Evolutionary conservation across 345 rosid species (phyloP).

Genomic region (Isatis tinctoria): DNA sequence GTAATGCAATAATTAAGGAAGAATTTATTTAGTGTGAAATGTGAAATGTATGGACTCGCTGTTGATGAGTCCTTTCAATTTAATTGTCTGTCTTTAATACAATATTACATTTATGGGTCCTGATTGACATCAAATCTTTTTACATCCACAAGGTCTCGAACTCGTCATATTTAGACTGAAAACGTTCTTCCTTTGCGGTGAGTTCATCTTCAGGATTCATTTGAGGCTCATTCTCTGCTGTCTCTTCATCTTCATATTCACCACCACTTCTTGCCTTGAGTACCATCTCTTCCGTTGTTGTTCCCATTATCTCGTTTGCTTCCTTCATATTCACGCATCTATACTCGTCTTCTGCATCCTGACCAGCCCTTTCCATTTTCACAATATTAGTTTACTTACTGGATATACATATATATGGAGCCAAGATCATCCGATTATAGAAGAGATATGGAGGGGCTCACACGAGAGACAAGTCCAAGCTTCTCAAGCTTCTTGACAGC

Average conservation of each 20-base stretch:
- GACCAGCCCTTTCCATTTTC: constrained; percentile 22
- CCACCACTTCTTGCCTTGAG: constrained; percentile 47
- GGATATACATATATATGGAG: neutral
- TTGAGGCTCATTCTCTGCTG: neutral
- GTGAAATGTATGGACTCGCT: neutral
- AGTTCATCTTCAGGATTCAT: constrained; percentile 19
- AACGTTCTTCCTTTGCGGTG: constrained; percentile 16
- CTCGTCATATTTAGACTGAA: neutral
- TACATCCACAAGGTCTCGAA: constrained; percentile 27
- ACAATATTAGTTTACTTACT: neutral
- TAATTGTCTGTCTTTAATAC: neutral
- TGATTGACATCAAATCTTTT: neutral
- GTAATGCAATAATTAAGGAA: neutral
- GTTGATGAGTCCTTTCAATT: neutral
- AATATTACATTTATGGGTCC: neutral
- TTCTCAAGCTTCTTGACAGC: constrained; percentile 64
- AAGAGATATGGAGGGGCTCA: constrained; percentile 22
- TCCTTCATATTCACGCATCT: constrained; percentile 41
- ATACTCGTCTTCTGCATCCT: constrained; percentile 52
- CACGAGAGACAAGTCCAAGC: constrained; percentile 56
- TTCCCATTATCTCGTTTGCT: constrained; percentile 72
- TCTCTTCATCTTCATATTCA: constrained; percentile 14
- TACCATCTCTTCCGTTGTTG: constrained; percentile 74
- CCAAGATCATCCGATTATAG: neutral
- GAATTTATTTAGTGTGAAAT: constrained; percentile 10